These are phyloP conservation scores for Leishmania mexicana DNA, from an alignment of 208 protist genomes.

Conservation along the genomic window DNA sequence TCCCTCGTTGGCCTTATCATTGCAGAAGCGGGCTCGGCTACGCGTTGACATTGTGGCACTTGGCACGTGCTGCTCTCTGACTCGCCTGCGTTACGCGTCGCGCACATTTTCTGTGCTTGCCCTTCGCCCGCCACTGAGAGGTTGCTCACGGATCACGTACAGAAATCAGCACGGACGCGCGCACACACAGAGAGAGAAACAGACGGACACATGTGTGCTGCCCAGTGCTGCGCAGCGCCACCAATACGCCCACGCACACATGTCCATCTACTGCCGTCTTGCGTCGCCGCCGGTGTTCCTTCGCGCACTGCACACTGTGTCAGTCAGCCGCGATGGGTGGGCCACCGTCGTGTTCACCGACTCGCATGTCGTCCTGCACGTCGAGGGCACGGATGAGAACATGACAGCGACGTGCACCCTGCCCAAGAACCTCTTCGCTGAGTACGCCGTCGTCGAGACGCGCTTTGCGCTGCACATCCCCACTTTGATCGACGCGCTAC, in stretches of 20 bases:
- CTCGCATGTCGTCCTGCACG: conserved; percentile 61
- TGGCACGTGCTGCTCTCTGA: background rate
- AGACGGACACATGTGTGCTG: background rate
- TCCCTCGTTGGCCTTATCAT: background rate
- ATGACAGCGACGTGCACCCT: conserved; percentile 79
- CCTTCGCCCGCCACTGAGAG: background rate
- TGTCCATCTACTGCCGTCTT: conserved; percentile 81
- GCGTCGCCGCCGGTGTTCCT: conserved; percentile 53
- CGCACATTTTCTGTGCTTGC: background rate
- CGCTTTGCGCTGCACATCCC: conserved; percentile 66
- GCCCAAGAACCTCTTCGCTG: conserved; percentile 65
- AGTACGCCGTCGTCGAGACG: conserved; percentile 69
- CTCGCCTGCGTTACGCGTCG: background rate
- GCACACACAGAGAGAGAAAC: background rate
- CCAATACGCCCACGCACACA: conserved; percentile 14
- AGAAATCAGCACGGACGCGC: background rate
- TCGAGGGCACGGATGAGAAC: conserved; percentile 69
- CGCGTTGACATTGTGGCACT: background rate
- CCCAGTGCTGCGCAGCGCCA: background rate
- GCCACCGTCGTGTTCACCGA: conserved; percentile 70
- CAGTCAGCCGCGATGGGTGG: conserved; percentile 65
- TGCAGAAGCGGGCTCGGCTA: background rate
- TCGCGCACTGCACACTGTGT: conserved; percentile 56
- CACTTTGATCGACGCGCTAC: conserved; percentile 69
- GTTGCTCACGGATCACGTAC: background rate